phyloP scores from a whole-genome alignment of 345 rosid genomes.

The Camelina laxa region DNA sequence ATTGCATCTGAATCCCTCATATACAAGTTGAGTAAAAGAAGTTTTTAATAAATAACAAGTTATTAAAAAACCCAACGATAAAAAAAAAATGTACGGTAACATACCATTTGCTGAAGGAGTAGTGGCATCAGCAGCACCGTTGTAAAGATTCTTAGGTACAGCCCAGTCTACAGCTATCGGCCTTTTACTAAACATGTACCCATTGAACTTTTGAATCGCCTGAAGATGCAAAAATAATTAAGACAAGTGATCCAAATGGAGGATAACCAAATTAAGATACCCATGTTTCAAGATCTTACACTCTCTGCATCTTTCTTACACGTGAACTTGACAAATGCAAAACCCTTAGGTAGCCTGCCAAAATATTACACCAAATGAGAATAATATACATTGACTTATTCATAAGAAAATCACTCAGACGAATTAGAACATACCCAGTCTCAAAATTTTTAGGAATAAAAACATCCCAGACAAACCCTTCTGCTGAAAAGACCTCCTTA shows the following conservation, averaged over 20 bases:
- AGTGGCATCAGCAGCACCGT: constrained; percentile 50
- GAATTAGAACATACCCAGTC: constrained; percentile 64
- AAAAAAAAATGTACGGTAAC: constrained; percentile 22
- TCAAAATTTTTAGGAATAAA: constrained; percentile 71
- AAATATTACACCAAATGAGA: constrained; percentile 32
- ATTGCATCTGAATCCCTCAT: constrained; percentile 1
- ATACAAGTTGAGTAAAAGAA: background rate
- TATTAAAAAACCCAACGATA: constrained; percentile 1
- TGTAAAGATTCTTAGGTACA: constrained; percentile 83
- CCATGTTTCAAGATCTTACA: constrained; percentile 48
- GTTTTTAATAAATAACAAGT: background rate
- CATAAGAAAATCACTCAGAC: constrained; percentile 10
- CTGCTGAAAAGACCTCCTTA: constrained; percentile 64
- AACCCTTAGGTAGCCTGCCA: constrained; percentile 85
- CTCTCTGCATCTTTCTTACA: constrained; percentile 88
- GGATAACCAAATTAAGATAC: constrained; percentile 19
- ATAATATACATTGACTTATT: constrained; percentile 3
- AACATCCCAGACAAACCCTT: constrained; percentile 95
- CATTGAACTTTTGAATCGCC: constrained; percentile 95
- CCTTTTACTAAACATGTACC: constrained; percentile 69
- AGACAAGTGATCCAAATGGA: constrained; percentile 27
- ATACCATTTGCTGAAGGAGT: constrained; percentile 66
- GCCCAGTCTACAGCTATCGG: constrained; percentile 98
- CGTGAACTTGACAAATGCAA: constrained; percentile 94
- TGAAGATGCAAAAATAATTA: constrained; percentile 44